phyloP scores from a whole-genome alignment of 108 stramenopile genomes.

The Aurantiochytrium sp. region DNA sequence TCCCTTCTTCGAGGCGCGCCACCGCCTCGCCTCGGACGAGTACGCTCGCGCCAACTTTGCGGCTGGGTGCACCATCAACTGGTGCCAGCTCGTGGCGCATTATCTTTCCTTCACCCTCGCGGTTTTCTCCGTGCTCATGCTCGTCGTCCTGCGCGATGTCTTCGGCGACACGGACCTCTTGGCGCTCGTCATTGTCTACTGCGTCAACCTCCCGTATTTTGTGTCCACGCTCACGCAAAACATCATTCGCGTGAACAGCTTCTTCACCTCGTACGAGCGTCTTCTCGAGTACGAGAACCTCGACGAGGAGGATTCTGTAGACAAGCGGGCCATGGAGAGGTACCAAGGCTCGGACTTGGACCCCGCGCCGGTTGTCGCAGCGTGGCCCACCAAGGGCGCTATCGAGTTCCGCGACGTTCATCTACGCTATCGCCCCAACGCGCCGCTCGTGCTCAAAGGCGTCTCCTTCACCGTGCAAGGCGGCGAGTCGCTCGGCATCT shows the following conservation, averaged over 20 bases:
- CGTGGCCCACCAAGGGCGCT: constrained; percentile 71
- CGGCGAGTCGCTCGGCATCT: constrained; percentile 72
- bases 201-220: not conserved
- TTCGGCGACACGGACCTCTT: not conserved
- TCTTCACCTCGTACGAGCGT: constrained; percentile 43
- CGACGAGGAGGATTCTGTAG: not conserved
- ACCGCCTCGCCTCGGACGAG: not conserved
- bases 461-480: constrained; percentile 66
- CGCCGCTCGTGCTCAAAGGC: constrained; percentile 83
- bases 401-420: constrained; percentile 65
- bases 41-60: constrained; percentile 17
- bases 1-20: not conserved
- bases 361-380: not conserved
- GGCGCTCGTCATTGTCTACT: not conserved
- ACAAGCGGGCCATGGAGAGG: not conserved
- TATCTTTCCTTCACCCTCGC: not conserved
- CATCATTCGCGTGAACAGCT: not conserved
- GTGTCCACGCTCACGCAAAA: not conserved
- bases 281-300: constrained; percentile 34
- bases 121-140: not conserved
- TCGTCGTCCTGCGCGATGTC: not conserved
- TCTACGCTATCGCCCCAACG: constrained; percentile 73
- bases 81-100: not conserved
- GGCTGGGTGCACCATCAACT: not conserved
- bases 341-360: not conserved